These are phyloP conservation scores for Amauroascus verrucosus DNA, from an alignment of 2,329 filamentous ascomycete genomes.

Conservation along the genomic window DNA sequence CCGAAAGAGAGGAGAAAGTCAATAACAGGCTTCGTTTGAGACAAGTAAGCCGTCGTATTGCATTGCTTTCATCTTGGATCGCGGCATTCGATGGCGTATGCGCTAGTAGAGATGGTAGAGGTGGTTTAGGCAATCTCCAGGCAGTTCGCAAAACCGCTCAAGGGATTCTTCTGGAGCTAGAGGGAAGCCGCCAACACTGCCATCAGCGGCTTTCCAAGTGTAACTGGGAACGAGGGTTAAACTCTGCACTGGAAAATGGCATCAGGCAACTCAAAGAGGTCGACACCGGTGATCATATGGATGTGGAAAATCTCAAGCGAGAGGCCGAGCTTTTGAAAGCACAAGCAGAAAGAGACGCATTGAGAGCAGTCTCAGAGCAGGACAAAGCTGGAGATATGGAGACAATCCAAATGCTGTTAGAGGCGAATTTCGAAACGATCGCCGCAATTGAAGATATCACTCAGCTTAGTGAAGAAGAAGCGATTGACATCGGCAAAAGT, in stretches of 20 bases:
- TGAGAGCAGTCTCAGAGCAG: constrained; percentile 67
- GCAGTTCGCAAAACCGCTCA: constrained; percentile 79
- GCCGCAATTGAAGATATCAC: constrained; percentile 72
- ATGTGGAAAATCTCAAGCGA: constrained; percentile 61
- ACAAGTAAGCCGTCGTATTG: constrained; percentile 73
- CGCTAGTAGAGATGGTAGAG: constrained; percentile 58
- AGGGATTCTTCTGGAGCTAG: constrained; percentile 79
- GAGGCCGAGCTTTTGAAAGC: constrained; percentile 81
- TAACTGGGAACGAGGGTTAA: constrained; percentile 79
- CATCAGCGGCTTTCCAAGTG: constrained; percentile 71
- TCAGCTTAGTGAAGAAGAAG: constrained; percentile 71
- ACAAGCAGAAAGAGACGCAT: constrained; percentile 69
- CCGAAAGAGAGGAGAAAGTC: constrained; percentile 69
- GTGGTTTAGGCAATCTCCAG: constrained; percentile 54
- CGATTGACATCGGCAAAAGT: constrained; percentile 65
- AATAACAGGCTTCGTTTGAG: constrained; percentile 71
- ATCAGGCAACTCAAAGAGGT: constrained; percentile 64
- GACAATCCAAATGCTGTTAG: constrained; percentile 71
- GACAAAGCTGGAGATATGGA: constrained; percentile 70
- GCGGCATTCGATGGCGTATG: constrained; percentile 79
- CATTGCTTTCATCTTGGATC: constrained; percentile 82
- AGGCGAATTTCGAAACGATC: constrained; percentile 86
- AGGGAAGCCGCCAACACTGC: constrained; percentile 80
- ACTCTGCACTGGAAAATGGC: constrained; percentile 78
- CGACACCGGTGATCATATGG: constrained; percentile 55